A percentile compares a stretch with the other conserved stretches of the same genome.
These are phyloP conservation scores for Mrakia frigida DNA, from an alignment of 768 basidiomycete genomes.

Conservation along the genomic window DNA sequence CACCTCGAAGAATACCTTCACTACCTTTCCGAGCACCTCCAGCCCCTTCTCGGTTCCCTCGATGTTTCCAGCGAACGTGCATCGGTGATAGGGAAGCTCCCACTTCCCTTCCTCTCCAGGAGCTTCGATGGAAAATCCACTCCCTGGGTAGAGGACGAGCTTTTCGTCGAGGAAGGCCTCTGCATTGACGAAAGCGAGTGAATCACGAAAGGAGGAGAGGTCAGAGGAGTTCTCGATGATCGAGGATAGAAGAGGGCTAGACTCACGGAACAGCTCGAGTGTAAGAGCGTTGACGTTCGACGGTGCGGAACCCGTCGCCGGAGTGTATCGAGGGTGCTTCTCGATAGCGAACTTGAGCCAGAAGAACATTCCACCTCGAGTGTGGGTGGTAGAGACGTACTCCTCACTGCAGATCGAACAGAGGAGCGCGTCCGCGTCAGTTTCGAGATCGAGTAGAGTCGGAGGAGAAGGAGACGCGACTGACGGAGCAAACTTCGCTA, in stretches of 20 bases:
- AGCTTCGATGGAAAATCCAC: background rate
- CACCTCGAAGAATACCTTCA: background rate
- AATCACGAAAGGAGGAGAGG: background rate
- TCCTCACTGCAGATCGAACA: background rate
- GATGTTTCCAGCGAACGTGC: conserved; percentile 47
- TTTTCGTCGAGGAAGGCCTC: background rate
- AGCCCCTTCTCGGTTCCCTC: conserved; percentile 38
- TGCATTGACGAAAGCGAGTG: background rate
- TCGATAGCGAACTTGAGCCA: conserved; percentile 49
- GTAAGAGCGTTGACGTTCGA: conserved; percentile 50
- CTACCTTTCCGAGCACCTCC: conserved; percentile 22
- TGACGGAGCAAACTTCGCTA: background rate
- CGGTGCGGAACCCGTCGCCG: conserved; percentile 2
- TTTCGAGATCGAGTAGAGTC: background rate
- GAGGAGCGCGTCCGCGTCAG: background rate
- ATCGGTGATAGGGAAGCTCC: background rate
- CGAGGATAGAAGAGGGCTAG: conserved; percentile 45
- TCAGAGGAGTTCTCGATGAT: conserved; percentile 40
- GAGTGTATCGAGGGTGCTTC: conserved; percentile 22
- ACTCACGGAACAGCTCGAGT: conserved; percentile 49
- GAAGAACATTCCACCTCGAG: background rate
- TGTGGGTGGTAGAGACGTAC: background rate
- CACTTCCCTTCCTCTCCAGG: background rate
- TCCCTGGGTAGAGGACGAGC: background rate
- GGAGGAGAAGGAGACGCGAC: background rate